These are phyloP conservation scores for Hyphochytrium catenoides DNA, from an alignment of 352 stramenopile genomes.

Conservation along the genomic window DNA sequence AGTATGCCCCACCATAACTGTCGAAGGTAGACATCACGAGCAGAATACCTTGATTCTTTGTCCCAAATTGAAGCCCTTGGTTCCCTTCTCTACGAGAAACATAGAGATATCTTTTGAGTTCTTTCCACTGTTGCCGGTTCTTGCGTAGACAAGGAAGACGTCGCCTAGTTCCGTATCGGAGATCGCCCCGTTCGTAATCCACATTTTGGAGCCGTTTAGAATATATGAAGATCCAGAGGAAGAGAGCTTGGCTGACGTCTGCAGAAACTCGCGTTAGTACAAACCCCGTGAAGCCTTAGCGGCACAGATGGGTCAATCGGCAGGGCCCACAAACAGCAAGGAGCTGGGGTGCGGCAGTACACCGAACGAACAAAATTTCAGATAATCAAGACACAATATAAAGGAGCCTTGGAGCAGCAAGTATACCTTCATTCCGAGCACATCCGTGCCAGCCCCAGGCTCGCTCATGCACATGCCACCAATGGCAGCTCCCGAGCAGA, in stretches of 20 bases:
- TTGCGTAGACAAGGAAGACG: slow-evolving; percentile 92
- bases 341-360: too few relatives aligned
- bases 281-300: too few relatives aligned
- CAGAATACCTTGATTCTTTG: slow-evolving; percentile 93
- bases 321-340: too few relatives aligned
- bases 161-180: slow-evolving; percentile 83
- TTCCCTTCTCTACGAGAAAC: slow-evolving; percentile 93
- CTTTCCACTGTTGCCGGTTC: slow-evolving; percentile 62
- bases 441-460: slow-evolving; percentile 78
- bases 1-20: too few relatives aligned
- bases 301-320: too few relatives aligned
- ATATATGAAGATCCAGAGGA: too few relatives aligned
- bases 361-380: too few relatives aligned
- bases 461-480: slow-evolving; percentile 98
- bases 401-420: too few relatives aligned
- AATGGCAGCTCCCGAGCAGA: slow-evolving; percentile 78
- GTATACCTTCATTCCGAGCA: slow-evolving; percentile 85
- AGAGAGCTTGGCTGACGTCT: too few relatives aligned
- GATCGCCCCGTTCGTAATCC: slow-evolving; percentile 98
- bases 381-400: too few relatives aligned
- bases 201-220: slow-evolving; percentile 89
- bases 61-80: slow-evolving; percentile 81
- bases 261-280: too few relatives aligned
- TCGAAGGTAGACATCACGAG: too few relatives aligned
- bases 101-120: slow-evolving; percentile 76